Evolutionary conservation across 2,329 filamentous ascomycete genomes (phyloP).

Genomic region (Seiridium cupressi): DNA sequence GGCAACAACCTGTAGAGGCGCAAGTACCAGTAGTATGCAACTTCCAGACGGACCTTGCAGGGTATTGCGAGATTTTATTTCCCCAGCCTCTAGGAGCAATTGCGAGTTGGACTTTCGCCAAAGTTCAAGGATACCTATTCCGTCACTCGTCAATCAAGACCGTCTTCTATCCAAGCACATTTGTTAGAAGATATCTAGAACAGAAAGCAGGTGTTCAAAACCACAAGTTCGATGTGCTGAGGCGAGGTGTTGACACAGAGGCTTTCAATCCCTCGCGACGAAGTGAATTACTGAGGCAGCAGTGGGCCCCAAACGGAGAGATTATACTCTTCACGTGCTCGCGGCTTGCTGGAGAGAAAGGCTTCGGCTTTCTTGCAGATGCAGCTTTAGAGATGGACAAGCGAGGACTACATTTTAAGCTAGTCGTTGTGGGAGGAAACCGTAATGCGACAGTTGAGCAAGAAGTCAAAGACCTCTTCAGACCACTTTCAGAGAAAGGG

Average conservation of each 20-base stretch:
- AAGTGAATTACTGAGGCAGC: slow-evolving; percentile 47
- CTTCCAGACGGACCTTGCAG: slow-evolving; percentile 70
- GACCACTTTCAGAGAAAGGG: slow-evolving; percentile 41
- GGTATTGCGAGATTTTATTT: slow-evolving; percentile 70
- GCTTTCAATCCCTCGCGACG: slow-evolving; percentile 56
- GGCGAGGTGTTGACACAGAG: slow-evolving; percentile 63
- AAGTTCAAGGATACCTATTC: slow-evolving; percentile 67
- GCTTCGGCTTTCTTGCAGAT: slow-evolving; percentile 64
- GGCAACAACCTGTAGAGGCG: slow-evolving; percentile 52
- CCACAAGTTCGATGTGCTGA: slow-evolving; percentile 58
- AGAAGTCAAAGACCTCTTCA: slow-evolving; percentile 60
- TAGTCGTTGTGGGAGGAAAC: slow-evolving; percentile 68
- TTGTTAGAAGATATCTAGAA: slow-evolving; percentile 60
- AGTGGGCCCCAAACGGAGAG: slow-evolving; percentile 61
- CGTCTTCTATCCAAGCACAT: slow-evolving; percentile 67
- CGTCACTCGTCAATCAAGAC: slow-evolving; percentile 59
- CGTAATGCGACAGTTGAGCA: slow-evolving; percentile 60
- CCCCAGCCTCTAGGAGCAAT: slow-evolving; percentile 58
- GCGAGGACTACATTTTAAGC: slow-evolving; percentile 57
- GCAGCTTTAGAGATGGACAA: slow-evolving; percentile 53
- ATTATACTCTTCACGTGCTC: slow-evolving; percentile 66
- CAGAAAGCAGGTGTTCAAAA: slow-evolving; percentile 49
- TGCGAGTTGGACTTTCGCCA: slow-evolving; percentile 60
- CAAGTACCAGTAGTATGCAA: slow-evolving; percentile 64
- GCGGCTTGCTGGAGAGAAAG: slow-evolving; percentile 68